A percentile compares a stretch with the other conserved stretches of the same genome.
Evolutionary conservation across 1,284 basidiomycete genomes (phyloP).

Genomic region (Melampsora americana): DNA sequence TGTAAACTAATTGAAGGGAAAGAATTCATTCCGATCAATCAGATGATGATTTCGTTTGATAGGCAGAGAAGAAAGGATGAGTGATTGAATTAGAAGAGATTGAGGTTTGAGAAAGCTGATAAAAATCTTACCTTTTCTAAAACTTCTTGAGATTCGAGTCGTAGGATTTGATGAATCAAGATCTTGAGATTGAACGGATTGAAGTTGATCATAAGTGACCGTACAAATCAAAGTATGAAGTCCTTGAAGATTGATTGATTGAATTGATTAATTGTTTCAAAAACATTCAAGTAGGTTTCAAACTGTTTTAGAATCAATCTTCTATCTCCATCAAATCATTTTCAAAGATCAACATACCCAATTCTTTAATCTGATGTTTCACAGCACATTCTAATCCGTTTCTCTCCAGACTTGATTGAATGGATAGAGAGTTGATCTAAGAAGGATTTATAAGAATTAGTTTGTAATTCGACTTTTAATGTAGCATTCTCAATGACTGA

Average conservation of each 20-base stretch:
- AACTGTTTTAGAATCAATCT: background rate
- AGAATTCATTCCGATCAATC: background rate
- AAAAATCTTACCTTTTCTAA: conserved; percentile 13
- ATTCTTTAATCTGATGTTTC: conserved; percentile 12
- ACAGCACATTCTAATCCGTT: conserved; percentile 9
- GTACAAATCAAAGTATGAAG: conserved; percentile 20
- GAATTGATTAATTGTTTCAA: too few species aligned
- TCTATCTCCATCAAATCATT: too few species aligned
- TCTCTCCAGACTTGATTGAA: background rate
- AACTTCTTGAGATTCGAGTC: background rate
- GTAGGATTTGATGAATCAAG: background rate
- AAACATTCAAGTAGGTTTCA: too few species aligned
- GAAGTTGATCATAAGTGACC: conserved; percentile 8
- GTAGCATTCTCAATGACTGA: background rate
- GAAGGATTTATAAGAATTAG: background rate
- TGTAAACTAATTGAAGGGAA: conserved; percentile 14
- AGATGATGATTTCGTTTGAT: too few species aligned
- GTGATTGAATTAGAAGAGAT: background rate
- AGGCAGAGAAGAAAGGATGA: background rate
- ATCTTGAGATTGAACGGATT: background rate
- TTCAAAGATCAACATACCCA: conserved; percentile 6
- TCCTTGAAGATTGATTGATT: too few species aligned
- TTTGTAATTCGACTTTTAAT: conserved; percentile 12
- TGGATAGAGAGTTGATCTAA: background rate
- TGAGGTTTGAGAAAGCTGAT: background rate